A percentile compares a stretch with the other conserved stretches of the same genome.
These are phyloP conservation scores for Nepenthes mirabilis DNA, from an alignment of 148 eudicot genomes.

Conservation along the genomic window DNA sequence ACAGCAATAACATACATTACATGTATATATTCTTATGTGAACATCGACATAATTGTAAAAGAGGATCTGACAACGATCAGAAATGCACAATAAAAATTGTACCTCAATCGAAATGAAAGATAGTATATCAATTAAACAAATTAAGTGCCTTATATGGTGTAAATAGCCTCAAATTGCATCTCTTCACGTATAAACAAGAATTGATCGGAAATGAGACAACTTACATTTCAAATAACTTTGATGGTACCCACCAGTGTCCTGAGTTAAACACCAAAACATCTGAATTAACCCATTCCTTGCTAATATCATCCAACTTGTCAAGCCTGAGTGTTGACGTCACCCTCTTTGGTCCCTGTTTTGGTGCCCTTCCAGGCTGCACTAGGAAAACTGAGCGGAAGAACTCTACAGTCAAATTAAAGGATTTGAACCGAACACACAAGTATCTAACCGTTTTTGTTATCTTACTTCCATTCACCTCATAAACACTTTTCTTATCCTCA, in stretches of 20 bases:
- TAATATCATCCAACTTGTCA: constrained; percentile 48
- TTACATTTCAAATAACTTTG: constrained; percentile 54
- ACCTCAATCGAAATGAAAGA: too few species aligned
- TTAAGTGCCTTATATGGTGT: too few species aligned
- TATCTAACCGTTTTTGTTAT: constrained; percentile 47
- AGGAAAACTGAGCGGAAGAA: constrained; percentile 57
- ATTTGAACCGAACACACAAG: constrained; percentile 40
- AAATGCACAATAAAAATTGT: too few species aligned
- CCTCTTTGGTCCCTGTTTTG: constrained; percentile 43
- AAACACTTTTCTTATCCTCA: constrained; percentile 44
- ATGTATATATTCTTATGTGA: too few species aligned
- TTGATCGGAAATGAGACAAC: constrained; percentile 7
- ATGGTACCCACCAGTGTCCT: constrained; percentile 75
- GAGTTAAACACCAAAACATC: constrained; percentile 59
- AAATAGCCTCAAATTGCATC: too few species aligned
- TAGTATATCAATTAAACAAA: too few species aligned
- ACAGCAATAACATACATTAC: too few species aligned
- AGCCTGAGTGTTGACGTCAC: constrained; percentile 45
- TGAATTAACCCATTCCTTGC: constrained; percentile 44
- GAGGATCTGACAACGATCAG: too few species aligned
- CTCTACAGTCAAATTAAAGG: constrained; percentile 46
- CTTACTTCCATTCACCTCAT: constrained; percentile 45
- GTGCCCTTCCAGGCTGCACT: constrained; percentile 36
- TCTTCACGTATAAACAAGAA: neutral
- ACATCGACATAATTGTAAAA: too few species aligned